Base-by-base conservation (phyloP, 2,329 filamentous ascomycete genomes). In the Pestalotiopsis sp. region DNA sequence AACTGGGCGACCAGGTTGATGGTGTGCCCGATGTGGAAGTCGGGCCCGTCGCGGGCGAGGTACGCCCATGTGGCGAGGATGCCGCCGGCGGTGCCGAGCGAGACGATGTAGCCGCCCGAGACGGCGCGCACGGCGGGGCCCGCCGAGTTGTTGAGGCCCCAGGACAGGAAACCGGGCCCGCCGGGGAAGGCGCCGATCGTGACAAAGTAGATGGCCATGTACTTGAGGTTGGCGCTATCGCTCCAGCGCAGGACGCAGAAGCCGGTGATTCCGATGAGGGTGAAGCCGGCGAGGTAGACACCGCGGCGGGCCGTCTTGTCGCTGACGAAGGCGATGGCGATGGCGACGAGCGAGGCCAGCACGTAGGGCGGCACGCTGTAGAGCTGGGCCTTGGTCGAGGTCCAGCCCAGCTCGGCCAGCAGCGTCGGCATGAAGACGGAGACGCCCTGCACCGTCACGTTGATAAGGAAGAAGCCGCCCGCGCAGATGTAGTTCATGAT, bases 401-500 rank as follows among this genome's bases (percentile, higher is more conserved):
- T 75, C 79, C 80, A 85, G 25, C 79, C 76, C 36, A 85, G 72
- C 36, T 84, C 79, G 20, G 71, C 75, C n/a, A 86, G 76, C 64
- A 85, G 82, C n/a, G 82, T 85, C 13, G 82, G 83, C 74, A 85
- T 78, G 72, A 86, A 85, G n/a, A 85, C 82, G 9, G 83, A 85
- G 13, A 85, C 72, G 1, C 83, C 83, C 70, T 89, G 86, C 2
- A 90, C 87, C 1, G 87, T 88, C 72, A 90, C 85, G 77, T 90
- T 89, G 79, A 88, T 86, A 72, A 84, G 80, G 78, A 89, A 87
- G 80, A 89, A 89, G 6, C 87, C 87, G 4, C 84, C 74, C 1
- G 86, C 86, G 74, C 86, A 89, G 55, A 88, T 85, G 74, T 87
- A 86, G 79, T 88, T 89, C 78, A 88, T 88, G 74, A 90, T 82